Evolutionary conservation across 108 stramenopile species (phyloP).

Genomic region (Chaetoceros muelleri): DNA sequence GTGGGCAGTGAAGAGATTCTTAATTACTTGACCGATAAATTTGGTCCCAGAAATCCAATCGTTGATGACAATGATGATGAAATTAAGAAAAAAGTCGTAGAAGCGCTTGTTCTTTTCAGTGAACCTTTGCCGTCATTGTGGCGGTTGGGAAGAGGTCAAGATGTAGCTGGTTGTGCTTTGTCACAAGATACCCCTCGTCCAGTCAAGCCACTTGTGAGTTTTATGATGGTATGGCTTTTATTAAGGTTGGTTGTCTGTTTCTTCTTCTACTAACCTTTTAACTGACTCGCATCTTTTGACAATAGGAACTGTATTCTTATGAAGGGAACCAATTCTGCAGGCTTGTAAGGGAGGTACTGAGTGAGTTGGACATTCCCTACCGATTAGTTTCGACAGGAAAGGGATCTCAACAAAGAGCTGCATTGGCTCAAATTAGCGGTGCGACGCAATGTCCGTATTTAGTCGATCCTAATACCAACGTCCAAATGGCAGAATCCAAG

Average conservation of each 20-base stretch:
- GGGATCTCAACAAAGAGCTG: conserved; percentile 56
- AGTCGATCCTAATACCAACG: conserved; percentile 79
- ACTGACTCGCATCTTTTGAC: too few relatives aligned
- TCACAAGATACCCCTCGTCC: neutral
- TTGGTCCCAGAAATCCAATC: conserved; percentile 3
- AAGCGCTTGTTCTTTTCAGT: neutral
- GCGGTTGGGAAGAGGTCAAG: conserved; percentile 15
- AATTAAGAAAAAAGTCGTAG: conserved; percentile 1
- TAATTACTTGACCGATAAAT: conserved; percentile 36
- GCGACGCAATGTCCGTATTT: conserved; percentile 79
- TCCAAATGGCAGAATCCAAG: conserved; percentile 53
- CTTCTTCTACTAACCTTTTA: neutral
- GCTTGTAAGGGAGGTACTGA: conserved; percentile 78
- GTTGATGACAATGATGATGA: conserved; percentile 4
- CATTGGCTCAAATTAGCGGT: conserved; percentile 48
- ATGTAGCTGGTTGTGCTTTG: conserved; percentile 3
- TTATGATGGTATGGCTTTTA: too few relatives aligned
- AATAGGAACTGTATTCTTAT: conserved; percentile 38
- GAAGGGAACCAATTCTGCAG: conserved; percentile 83
- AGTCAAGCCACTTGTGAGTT: too few relatives aligned
- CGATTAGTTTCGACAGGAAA: conserved; percentile 65
- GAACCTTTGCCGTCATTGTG: conserved; percentile 6
- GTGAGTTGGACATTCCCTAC: conserved; percentile 79
- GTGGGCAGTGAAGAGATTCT: conserved; percentile 41
- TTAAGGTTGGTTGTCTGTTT: too few relatives aligned